Evolutionary conservation across 2,329 filamentous ascomycete species (phyloP), one percentile per base, ranked within the genome.

Genomic region (Diaporthe batatas): DNA sequence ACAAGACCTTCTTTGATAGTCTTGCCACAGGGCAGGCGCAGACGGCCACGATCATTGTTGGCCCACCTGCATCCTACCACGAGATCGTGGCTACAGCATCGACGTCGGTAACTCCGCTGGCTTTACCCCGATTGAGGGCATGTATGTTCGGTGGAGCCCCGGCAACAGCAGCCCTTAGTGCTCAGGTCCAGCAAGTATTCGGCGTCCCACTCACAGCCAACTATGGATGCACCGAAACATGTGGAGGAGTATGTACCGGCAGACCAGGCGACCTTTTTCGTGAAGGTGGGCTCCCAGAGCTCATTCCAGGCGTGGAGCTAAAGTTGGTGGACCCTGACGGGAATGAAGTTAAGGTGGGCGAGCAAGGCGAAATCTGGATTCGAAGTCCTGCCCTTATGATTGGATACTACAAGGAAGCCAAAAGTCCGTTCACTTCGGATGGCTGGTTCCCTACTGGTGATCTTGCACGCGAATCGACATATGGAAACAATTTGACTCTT

Each of bases 371-470:
- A 36, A 6, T 71, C 34, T 71, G 68, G 29, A 29, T 71, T 5
- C 68, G 68, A 32, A 65, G 54, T 16, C 57, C 68, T 12, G 34
- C 57, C 12, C 47, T 71, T 1, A 71, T 71, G 68, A 49, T 71
- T 12, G 23, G 6, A 18, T 71, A 71, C 34, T 14, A 65, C 11
- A 64, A 71, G 6, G 68, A 64, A 42, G 6, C 12, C 1, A 21
- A 65, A n/a, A 36, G 32, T 16, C 55, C 68, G 3, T 44, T 51
- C 2, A 71, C 57, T 0, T 12, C 25, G 16, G 57, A 54, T 2
- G 68, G 68, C 29, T 71, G 68, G 68, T 71, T 64, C 25, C 57
- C 54, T 25, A 71, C 68, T 2, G 68, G 68, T 7, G 68, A 71
- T 36, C 42, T 71, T 2, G 68, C 21, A 14, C 23, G 29, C 7